phyloP scores from a whole-genome alignment of 345 rosid genomes.

The Melaleuca alternifolia region DNA sequence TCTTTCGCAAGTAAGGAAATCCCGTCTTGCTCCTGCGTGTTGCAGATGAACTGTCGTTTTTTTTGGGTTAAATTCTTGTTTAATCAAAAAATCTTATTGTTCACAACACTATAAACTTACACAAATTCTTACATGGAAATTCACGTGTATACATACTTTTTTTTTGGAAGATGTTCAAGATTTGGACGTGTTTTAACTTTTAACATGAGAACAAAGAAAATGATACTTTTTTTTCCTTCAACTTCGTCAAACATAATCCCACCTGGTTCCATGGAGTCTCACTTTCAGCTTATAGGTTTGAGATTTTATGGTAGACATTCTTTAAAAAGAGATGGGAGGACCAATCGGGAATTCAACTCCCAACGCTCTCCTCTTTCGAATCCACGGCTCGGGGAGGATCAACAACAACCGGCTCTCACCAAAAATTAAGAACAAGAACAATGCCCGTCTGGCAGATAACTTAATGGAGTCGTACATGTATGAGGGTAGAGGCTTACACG shows the following conservation, averaged over 20 bases:
- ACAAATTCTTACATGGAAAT: neutral
- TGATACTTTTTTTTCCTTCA: neutral
- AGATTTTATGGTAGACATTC: neutral
- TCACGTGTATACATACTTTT: neutral
- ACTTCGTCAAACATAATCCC: neutral
- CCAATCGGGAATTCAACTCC: neutral
- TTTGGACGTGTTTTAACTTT: neutral
- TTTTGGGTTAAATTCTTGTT: no score
- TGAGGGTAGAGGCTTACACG: neutral
- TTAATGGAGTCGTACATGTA: neutral
- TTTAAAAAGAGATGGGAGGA: neutral
- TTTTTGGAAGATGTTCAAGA: neutral
- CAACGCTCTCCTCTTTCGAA: neutral
- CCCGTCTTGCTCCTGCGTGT: neutral
- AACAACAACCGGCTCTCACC: neutral
- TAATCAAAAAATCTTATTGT: no score
- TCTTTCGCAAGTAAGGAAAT: neutral
- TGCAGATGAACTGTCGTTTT: neutral
- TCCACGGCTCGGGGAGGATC: rapidly evolving
- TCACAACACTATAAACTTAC: no score
- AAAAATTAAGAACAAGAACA: neutral
- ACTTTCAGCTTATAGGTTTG: neutral
- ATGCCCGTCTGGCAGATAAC: neutral
- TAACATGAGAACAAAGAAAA: neutral
- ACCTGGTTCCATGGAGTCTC: neutral